These are phyloP conservation scores for Talaromyces rugulosus DNA, from an alignment of 2,329 filamentous ascomycete genomes.

Conservation along the genomic window DNA sequence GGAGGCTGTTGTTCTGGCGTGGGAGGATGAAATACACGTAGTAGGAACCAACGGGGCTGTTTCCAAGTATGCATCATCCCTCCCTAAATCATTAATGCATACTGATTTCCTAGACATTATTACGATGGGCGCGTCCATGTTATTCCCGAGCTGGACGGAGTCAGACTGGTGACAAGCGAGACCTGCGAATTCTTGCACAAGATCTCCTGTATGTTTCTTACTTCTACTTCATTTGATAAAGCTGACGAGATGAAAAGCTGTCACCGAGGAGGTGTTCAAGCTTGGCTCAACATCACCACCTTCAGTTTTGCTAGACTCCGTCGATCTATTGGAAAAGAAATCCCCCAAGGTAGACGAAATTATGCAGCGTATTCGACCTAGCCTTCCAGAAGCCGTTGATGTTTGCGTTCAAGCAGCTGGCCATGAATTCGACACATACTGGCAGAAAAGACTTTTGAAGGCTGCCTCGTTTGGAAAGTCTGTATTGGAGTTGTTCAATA, in stretches of 20 bases:
- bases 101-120: constrained; percentile 58
- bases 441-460: constrained; percentile 95
- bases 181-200: constrained; percentile 97
- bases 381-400: constrained; percentile 87
- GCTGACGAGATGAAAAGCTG: constrained; percentile 42
- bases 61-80: constrained; percentile 45
- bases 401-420: constrained; percentile 90
- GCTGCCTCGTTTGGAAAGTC: constrained; percentile 97
- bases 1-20: constrained; percentile 86
- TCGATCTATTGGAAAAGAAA: constrained; percentile 84
- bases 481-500: constrained; percentile 93
- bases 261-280: constrained; percentile 83
- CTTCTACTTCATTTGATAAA: not conserved
- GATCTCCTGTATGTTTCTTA: constrained; percentile 58
- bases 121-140: constrained; percentile 91
- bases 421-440: constrained; percentile 81
- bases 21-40: constrained; percentile 96
- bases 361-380: constrained; percentile 86
- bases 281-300: constrained; percentile 83
- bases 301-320: constrained; percentile 88
- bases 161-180: constrained; percentile 83
- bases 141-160: constrained; percentile 82
- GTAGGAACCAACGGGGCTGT: constrained; percentile 79
- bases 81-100: not conserved
- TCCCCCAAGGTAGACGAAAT: constrained; percentile 97